phyloP scores from a whole-genome alignment of 148 eudicot genomes.

The Heliamphora exappendiculata region DNA sequence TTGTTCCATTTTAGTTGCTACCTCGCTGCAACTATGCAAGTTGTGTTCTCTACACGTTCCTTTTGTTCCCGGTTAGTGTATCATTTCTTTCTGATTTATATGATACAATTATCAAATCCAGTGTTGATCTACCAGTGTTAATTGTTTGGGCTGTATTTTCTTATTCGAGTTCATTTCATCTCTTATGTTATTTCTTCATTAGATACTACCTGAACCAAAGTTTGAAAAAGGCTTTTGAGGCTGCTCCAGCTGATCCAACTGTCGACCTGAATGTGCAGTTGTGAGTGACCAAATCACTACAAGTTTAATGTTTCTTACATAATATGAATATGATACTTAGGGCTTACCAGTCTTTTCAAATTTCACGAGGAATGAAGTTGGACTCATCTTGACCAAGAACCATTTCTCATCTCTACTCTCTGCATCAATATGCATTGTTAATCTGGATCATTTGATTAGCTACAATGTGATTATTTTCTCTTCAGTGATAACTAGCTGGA shows the following conservation, averaged over 20 bases:
- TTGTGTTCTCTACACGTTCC: conserved; percentile 71
- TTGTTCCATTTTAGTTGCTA: conserved; percentile 60
- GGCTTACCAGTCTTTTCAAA: neutral
- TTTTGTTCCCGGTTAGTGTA: conserved; percentile 60
- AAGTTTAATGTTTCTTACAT: conserved; percentile 4
- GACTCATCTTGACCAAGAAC: neutral
- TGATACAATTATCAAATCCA: neutral
- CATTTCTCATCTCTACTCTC: neutral
- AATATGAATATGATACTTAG: neutral
- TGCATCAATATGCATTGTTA: neutral
- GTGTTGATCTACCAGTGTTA: neutral
- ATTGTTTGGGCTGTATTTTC: neutral
- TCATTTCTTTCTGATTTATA: neutral
- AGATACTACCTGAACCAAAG: conserved; percentile 60
- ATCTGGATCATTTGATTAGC: neutral
- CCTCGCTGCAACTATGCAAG: conserved; percentile 96
- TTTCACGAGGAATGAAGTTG: neutral
- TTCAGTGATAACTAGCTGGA: neutral
- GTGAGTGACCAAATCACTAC: conserved; percentile 38
- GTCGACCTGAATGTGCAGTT: conserved; percentile 92
- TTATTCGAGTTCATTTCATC: neutral
- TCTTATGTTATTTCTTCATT: conserved; percentile 6
- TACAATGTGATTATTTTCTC: neutral
- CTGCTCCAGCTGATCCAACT: conserved; percentile 96
- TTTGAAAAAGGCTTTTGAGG: conserved; percentile 64